Conservation (phyloP, 495 filamentous ascomycete species). For the Penicillium goetzii region DNA sequence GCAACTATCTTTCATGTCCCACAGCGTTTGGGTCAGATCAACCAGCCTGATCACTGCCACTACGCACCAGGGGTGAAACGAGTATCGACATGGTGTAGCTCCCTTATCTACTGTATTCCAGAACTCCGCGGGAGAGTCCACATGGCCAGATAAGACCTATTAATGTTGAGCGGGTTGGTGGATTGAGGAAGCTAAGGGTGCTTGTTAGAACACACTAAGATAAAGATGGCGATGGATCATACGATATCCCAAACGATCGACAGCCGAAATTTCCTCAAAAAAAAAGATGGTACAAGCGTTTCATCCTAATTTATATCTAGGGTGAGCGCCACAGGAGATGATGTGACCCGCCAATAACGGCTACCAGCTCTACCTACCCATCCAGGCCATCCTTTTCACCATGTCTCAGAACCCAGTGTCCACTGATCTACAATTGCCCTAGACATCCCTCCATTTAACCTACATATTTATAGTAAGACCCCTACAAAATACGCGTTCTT, state of each 20-base stretch:
- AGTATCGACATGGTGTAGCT: too few relatives aligned
- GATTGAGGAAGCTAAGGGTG: too few relatives aligned
- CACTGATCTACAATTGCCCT: background rate
- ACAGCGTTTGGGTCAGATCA: too few relatives aligned
- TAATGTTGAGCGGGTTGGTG: too few relatives aligned
- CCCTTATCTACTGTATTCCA: too few relatives aligned
- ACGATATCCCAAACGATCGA: background rate
- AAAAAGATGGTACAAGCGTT: background rate
- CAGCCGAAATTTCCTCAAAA: background rate
- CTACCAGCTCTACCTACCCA: background rate
- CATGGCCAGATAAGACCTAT: too few relatives aligned
- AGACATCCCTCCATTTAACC: too few relatives aligned
- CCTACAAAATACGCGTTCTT: background rate
- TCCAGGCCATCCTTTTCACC: background rate
- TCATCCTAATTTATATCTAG: background rate
- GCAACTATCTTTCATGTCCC: too few relatives aligned
- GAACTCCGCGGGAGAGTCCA: too few relatives aligned
- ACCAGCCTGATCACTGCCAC: too few relatives aligned
- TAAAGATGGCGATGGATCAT: background rate
- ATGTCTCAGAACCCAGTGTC: background rate
- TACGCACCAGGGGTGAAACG: too few relatives aligned
- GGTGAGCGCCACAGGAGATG: background rate
- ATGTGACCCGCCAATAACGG: background rate
- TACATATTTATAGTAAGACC: background rate
- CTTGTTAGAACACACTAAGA: background rate